Base-by-base conservation (phyloP, 345 rosid genomes). In the Rhizophora mangle region DNA sequence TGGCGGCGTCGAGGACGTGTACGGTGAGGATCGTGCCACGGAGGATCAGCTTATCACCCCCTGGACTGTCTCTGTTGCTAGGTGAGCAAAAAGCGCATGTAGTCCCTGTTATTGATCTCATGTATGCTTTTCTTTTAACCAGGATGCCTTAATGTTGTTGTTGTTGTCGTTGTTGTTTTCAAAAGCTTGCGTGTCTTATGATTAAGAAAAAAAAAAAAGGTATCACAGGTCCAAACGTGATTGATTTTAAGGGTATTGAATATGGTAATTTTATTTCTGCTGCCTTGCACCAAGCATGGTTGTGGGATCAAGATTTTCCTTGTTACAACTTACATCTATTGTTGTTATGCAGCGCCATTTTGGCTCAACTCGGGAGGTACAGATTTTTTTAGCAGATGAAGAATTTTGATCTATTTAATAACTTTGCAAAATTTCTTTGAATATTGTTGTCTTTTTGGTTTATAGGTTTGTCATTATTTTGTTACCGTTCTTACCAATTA, bases 11-110 rank as follows among this genome's bases (percentile, higher is more conserved):
- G 85, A 83, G 77, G 93, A 90, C 52, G 85, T 84, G 37, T 87
- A 83, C 61, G 96, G 96, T 78, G 96, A 88, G 78, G 96, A 92
- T 82, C 31, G 64, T 66, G 92, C 98, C 84, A 82, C 89, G 9
- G 83, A 84, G 91, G 96, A 92, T 68, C 99, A 92, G 84, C 86
- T 85, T 59, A 68, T 89, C 62, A 95, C 99, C 13, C 99, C 99
- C 30, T 92, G 97, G 99, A 81, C 96, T 63, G 69, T 82, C 78
- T 87, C 94, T 22, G 87, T 90, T 75, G 94, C 98, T 72, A 90
- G 98, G 99, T 95, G 51, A 84, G 67, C 30, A 6, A 9, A 46
- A 18, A 5, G 49, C 6, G 3, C 8, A 6, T n/a, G 18, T 29
- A 49, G 20, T 51, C 26, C 29, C 34, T 71, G 37, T 54, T 13